Evolutionary conservation across 2,329 filamentous ascomycete species (phyloP).

Genomic region (Hymenoscyphus albidus): DNA sequence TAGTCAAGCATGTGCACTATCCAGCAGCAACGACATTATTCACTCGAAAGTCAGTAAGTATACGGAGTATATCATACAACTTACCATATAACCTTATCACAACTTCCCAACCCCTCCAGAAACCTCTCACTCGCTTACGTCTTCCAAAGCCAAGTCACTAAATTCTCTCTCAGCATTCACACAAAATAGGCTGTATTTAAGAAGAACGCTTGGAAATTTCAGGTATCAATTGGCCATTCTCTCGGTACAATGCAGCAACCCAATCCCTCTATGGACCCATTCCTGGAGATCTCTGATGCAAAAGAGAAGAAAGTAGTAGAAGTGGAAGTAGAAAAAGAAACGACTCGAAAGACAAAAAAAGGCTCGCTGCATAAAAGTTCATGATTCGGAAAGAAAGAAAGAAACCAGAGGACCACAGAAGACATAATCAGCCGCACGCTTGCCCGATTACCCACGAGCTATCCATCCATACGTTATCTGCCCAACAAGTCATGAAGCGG

Average conservation of each 20-base stretch:
- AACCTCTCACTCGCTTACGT: background rate
- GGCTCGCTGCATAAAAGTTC: constrained; percentile 34
- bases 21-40: too few relatives aligned
- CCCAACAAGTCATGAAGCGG: background rate
- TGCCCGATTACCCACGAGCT: background rate
- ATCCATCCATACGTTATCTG: background rate
- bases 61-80: too few relatives aligned
- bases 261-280: constrained; percentile 28
- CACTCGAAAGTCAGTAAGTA: too few relatives aligned
- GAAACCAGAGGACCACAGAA: background rate
- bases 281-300: constrained; percentile 30
- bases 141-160: background rate
- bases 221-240: constrained; percentile 29
- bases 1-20: too few relatives aligned
- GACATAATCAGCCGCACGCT: background rate
- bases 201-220: constrained; percentile 10
- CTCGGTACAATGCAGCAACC: constrained; percentile 30
- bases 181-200: background rate
- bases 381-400: constrained; percentile 22
- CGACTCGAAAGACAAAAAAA: constrained; percentile 17
- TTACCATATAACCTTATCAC: too few relatives aligned
- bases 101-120: background rate
- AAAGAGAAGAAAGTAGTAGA: constrained; percentile 26
- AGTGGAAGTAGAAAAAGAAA: background rate
- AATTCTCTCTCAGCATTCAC: background rate